Conservation (phyloP, 495 filamentous ascomycete genomes). For the Lophium mytilinum region DNA sequence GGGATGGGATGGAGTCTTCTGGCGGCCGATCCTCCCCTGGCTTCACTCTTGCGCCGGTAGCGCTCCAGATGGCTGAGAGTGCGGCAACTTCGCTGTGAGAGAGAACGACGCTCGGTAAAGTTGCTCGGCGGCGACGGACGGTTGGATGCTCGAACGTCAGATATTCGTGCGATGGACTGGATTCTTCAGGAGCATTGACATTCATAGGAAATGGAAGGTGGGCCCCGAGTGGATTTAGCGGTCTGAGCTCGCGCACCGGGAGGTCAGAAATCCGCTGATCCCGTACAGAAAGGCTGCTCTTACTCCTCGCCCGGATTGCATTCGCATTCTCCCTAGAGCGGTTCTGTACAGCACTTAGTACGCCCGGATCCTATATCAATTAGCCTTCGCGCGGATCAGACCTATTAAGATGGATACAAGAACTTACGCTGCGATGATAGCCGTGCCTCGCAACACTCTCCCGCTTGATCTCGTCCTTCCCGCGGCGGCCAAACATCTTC, state of each 20-base stretch:
- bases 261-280: conserved; percentile 15
- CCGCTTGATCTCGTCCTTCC: conserved; percentile 9
- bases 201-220: conserved; percentile 32
- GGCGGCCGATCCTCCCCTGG: conserved; percentile 14
- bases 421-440: conserved; percentile 22
- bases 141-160: conserved; percentile 14
- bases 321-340: neutral
- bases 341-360: conserved; percentile 9
- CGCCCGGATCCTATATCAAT: conserved; percentile 15
- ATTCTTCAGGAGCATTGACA: conserved; percentile 26
- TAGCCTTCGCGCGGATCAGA: neutral
- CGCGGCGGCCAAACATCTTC: conserved; percentile 24
- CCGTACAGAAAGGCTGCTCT: neutral
- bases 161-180: conserved; percentile 21
- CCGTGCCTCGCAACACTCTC: conserved; percentile 5
- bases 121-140: conserved; percentile 16
- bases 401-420: neutral
- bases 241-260: conserved; percentile 15
- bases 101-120: conserved; percentile 20
- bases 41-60: neutral
- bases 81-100: conserved; percentile 8
- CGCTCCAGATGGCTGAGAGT: conserved; percentile 2
- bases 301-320: neutral
- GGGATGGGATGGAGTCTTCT: conserved; percentile 8
- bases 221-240: conserved; percentile 21